A percentile compares a stretch with the other conserved stretches of the same genome.
Evolutionary conservation across 148 eudicot species (phyloP).

Genomic region (Polygonum aviculare): DNA sequence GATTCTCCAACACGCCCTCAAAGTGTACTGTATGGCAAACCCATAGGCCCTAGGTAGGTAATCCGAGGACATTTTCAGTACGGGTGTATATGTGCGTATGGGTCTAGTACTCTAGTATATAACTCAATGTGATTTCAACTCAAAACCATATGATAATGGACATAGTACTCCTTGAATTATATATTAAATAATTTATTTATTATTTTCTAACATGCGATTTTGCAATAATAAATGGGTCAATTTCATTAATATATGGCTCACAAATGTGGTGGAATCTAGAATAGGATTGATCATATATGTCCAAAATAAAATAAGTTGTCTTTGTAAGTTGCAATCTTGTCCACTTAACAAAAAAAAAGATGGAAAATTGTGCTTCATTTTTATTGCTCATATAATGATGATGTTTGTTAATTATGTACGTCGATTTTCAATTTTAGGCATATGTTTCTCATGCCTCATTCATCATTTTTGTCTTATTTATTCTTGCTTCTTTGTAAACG

Average conservation of each 20-base stretch:
- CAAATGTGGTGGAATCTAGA: constrained; percentile 1
- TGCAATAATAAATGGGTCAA: neutral
- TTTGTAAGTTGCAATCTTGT: neutral
- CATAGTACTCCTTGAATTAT: too few relatives aligned
- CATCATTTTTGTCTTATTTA: neutral
- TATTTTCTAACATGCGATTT: too few relatives aligned
- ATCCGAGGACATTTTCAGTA: too few relatives aligned
- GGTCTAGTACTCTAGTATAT: too few relatives aligned
- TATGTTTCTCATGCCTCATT: neutral
- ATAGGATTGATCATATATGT: constrained; percentile 2
- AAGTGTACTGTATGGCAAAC: too few relatives aligned
- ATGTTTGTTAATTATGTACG: neutral
- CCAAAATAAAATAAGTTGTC: neutral
- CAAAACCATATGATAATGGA: too few relatives aligned
- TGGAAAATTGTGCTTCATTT: neutral
- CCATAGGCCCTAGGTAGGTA: too few relatives aligned
- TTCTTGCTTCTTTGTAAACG: neutral
- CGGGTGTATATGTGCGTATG: too few relatives aligned
- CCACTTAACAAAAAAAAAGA: neutral
- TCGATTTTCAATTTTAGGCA: neutral
- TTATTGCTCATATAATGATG: neutral
- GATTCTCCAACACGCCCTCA: too few relatives aligned
- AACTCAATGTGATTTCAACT: too few relatives aligned
- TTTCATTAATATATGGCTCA: neutral
- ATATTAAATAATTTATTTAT: too few relatives aligned